Conservation (phyloP, 768 basidiomycete species). For the Suillus paluster region DNA sequence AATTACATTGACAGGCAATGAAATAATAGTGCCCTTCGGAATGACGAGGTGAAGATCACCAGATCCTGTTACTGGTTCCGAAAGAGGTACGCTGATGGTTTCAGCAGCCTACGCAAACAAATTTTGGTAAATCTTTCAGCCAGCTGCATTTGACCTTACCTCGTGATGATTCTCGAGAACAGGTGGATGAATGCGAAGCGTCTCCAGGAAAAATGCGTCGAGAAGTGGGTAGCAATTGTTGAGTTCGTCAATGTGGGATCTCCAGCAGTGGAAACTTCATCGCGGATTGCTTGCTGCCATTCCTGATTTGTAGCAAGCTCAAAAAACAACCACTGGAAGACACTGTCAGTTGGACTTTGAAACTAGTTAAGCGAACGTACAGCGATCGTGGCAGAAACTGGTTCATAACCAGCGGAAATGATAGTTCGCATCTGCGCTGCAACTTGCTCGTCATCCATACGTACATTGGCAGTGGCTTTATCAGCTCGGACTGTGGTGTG, state of each 20-base stretch:
- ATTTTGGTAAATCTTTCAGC: slow-evolving; percentile 11
- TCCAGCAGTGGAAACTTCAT: slow-evolving; percentile 50
- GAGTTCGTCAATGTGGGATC: slow-evolving; percentile 58
- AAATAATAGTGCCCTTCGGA: slow-evolving; percentile 59
- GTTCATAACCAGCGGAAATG: slow-evolving; percentile 58
- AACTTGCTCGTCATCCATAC: slow-evolving; percentile 53
- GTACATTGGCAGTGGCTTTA: slow-evolving; percentile 40
- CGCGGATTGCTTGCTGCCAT: slow-evolving; percentile 59
- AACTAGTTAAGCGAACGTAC: slow-evolving; percentile 23
- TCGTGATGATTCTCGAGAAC: slow-evolving; percentile 71
- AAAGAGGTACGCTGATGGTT: slow-evolving; percentile 58
- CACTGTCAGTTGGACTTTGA: slow-evolving; percentile 10
- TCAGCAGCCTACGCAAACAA: slow-evolving; percentile 46
- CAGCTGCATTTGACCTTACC: slow-evolving; percentile 30
- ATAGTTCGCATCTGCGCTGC: slow-evolving; percentile 66
- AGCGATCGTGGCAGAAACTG: slow-evolving; percentile 41
- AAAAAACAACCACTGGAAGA: slow-evolving; percentile 64
- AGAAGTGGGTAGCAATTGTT: slow-evolving; percentile 55
- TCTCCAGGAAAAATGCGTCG: slow-evolving; percentile 65
- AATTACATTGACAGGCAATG: slow-evolving; percentile 60
- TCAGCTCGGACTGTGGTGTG: slow-evolving; percentile 46
- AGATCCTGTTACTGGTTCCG: slow-evolving; percentile 52
- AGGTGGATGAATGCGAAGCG: slow-evolving; percentile 63
- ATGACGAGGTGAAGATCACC: slow-evolving; percentile 48
- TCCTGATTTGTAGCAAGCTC: slow-evolving; percentile 56